Percentiles rank a stretch among this genome's conserved stretches.
These are phyloP conservation scores for Fusarium scirpi DNA, from an alignment of 2,329 filamentous ascomycete genomes.

Conservation along the genomic window DNA sequence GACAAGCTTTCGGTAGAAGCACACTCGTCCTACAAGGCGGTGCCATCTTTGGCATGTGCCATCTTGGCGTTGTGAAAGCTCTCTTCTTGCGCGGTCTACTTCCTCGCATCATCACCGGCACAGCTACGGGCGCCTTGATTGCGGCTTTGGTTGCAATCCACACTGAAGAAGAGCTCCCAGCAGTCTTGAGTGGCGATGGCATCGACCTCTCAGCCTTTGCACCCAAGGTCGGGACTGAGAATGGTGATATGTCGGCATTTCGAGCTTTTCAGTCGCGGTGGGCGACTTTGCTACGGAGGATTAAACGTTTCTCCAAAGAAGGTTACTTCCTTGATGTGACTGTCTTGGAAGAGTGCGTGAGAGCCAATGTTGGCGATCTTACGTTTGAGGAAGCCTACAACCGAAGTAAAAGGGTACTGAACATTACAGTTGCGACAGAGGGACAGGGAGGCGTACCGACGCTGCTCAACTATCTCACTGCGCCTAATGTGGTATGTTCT, in stretches of 20 bases:
- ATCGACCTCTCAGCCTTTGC: slow-evolving; percentile 88
- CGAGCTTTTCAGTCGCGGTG: slow-evolving; percentile 58
- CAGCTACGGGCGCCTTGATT: slow-evolving; percentile 89
- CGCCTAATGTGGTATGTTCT: slow-evolving; percentile 85
- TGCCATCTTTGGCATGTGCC: slow-evolving; percentile 90
- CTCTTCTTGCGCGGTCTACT: slow-evolving; percentile 83
- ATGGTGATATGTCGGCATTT: slow-evolving; percentile 49
- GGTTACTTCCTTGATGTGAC: slow-evolving; percentile 87
- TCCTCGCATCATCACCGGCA: slow-evolving; percentile 91
- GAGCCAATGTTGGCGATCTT: slow-evolving; percentile 85
- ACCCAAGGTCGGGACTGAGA: slow-evolving; percentile 49
- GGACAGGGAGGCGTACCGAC: slow-evolving; percentile 82
- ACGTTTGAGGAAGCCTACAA: slow-evolving; percentile 95
- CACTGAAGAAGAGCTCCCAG: slow-evolving; percentile 84
- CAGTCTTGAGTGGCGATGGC: slow-evolving; percentile 79
- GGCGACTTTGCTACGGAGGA: slow-evolving; percentile 73
- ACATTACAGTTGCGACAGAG: slow-evolving; percentile 88
- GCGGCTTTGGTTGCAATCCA: slow-evolving; percentile 89
- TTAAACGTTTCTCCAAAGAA: slow-evolving; percentile 76
- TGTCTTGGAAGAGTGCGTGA: slow-evolving; percentile 85
- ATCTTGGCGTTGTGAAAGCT: slow-evolving; percentile 90
- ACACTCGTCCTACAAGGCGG: slow-evolving; percentile 90
- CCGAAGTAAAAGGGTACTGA: slow-evolving; percentile 85
- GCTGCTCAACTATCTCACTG: slow-evolving; percentile 90
- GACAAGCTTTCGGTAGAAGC: slow-evolving; percentile 88